Evolutionary conservation across 73 alveolate species (phyloP), one percentile per base, ranked within the genome.

Genomic region (Chromera velia): DNA sequence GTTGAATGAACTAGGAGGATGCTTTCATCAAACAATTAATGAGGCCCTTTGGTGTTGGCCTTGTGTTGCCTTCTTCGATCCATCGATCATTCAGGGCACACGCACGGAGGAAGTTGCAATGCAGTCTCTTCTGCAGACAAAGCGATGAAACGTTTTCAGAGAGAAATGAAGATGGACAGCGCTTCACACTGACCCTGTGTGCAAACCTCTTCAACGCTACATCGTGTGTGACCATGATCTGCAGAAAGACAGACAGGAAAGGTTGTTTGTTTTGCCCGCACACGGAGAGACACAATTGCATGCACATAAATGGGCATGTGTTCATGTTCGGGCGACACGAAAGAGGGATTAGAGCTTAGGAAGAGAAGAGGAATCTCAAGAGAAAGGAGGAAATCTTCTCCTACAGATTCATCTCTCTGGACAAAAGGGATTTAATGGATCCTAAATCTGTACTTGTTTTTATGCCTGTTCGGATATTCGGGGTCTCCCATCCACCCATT

Each of bases 201-300:
- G 97, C 96, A 86, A 72, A 95, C 84, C 87, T 90, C 85, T 92
- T 95, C 34, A 95, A 85, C 34, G 93, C 93, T 17, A 93, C 96
- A 82, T 95, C 99, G 83, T 95, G 99, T 33, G 99, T 95, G 40
- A 95, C 99, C 99, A 95, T 95, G 28, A 95, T 88, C 88, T 48
- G 27, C 55, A 40, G 22, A 13, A 4, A 40, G 55, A 40, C 22
- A 4, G 22, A 40, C 4, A 40, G 13, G 13, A 4, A 40, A 40
- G 55, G 13, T 4, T 13, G 4, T 40, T 40, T 40, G 55, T 28
- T 0, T 31, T 9, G 45, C 34, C 32, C 26, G 26, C 24, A n/a
- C 9, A 26, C 45, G 27, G 0, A 70, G 18, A n/a, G 32, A 0
- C 27, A n/a, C 33, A 34, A 28, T 28, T 29, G 24, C 34, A 0